Percentiles rank a stretch among this genome's conserved stretches.
Conservation (phyloP, 176 grass and related monocot species). For the Ensete glaucum region DNA sequence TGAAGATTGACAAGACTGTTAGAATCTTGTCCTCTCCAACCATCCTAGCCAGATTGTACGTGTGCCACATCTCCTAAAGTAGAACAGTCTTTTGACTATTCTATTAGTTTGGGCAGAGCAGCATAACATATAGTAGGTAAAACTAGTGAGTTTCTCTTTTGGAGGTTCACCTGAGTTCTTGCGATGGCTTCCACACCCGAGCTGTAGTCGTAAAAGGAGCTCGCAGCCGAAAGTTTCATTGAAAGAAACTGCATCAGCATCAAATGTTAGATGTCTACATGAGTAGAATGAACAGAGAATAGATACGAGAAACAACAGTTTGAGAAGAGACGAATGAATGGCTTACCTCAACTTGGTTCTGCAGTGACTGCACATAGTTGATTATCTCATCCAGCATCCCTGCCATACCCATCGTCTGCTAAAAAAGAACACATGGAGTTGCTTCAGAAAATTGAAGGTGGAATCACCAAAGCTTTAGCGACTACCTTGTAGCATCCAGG, state of each 20-base stretch:
- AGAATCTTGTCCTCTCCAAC: not conserved
- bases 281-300: not conserved
- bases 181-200: not conserved
- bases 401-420: slow-evolving; percentile 17
- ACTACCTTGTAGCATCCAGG: slow-evolving; percentile 24
- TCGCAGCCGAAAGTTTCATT: slow-evolving; percentile 15
- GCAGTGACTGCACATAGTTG: slow-evolving; percentile 20
- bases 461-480: not conserved
- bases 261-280: not conserved
- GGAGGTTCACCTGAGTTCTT: not conserved
- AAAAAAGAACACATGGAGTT: not conserved
- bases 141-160: not conserved
- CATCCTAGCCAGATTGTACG: too few relatives aligned
- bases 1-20: not conserved
- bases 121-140: not conserved
- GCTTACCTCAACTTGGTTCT: slow-evolving; percentile 26
- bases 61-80: not conserved
- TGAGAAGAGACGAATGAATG: not conserved
- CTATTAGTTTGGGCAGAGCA: not conserved
- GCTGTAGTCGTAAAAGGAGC: slow-evolving; percentile 7
- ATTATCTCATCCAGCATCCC: slow-evolving; percentile 23
- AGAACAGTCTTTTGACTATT: not conserved
- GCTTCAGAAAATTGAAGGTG: not conserved
- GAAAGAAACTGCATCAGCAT: slow-evolving; percentile 14
- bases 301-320: not conserved